Percentiles rank a stretch among this genome's conserved stretches.
phyloP scores from a whole-genome alignment of 169 alveolate genomes.

The Plasmodium billcollinsi region DNA sequence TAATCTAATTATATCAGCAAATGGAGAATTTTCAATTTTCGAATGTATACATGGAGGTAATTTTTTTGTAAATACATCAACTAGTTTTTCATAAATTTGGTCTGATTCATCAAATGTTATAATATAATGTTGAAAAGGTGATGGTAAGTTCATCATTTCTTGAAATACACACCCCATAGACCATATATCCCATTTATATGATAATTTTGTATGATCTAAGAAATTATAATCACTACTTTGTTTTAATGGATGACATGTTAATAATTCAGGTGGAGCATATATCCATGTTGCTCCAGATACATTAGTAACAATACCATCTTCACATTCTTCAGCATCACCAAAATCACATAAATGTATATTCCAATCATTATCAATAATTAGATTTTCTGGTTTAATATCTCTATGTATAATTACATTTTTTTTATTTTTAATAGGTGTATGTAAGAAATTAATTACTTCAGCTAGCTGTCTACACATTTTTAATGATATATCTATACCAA shows the following conservation, averaged over 20 bases:
- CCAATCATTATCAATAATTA: slow-evolving; percentile 85
- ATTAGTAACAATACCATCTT: slow-evolving; percentile 85
- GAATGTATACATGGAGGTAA: slow-evolving; percentile 84
- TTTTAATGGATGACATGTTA: slow-evolving; percentile 84
- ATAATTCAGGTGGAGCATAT: slow-evolving; percentile 93
- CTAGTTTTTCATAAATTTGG: slow-evolving; percentile 85
- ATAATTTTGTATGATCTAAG: slow-evolving; percentile 63
- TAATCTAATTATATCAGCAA: slow-evolving; percentile 83
- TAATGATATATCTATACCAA: slow-evolving; percentile 77
- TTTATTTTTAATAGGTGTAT: slow-evolving; percentile 85
- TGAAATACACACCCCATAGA: slow-evolving; percentile 90
- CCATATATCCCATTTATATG: slow-evolving; percentile 91
- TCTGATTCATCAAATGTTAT: slow-evolving; percentile 82
- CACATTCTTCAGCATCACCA: slow-evolving; percentile 90
- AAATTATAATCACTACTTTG: slow-evolving; percentile 69
- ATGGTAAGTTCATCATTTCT: slow-evolving; percentile 87
- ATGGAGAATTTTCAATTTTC: slow-evolving; percentile 78
- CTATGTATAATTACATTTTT: slow-evolving; percentile 85
- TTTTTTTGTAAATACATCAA: slow-evolving; percentile 80
- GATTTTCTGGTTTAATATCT: slow-evolving; percentile 90
- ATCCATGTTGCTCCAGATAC: slow-evolving; percentile 94
- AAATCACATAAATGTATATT: slow-evolving; percentile 88
- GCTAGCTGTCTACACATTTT: slow-evolving; percentile 92
- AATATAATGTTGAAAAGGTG: slow-evolving; percentile 89
- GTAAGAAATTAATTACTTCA: slow-evolving; percentile 87